Base-by-base conservation (phyloP, 2,329 filamentous ascomycete genomes). In the Chaetomium globosum region DNA sequence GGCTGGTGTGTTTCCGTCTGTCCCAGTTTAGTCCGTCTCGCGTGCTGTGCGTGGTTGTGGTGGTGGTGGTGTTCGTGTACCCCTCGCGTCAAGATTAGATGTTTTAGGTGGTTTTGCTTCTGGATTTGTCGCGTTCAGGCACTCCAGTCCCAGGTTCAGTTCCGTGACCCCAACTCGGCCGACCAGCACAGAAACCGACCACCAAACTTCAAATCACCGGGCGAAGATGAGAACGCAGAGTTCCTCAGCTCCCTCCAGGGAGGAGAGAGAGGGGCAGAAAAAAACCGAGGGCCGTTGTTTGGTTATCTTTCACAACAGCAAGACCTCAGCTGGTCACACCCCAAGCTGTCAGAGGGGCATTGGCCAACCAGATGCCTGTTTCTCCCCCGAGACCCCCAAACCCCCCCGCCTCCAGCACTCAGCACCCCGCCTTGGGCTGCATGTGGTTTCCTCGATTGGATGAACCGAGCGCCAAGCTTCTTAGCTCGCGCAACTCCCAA, bases 311-410 rank as follows among this genome's bases (percentile, higher is more conserved):
- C 30, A 23, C 19, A 19, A 19, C 48, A 19, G 28, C 52, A 6
- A 2, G 9, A 21, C 33, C 6, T 8, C n/a, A 28, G 58, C 52
- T 12, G 63, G 57, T 65, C 62, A 48, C 59, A 43, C 59, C 31
- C 21, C 33, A n/a, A 48, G 26, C 9, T 51, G 26, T 49, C 16
- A 36, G 61, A 43, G 65, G 59, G 61, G 58, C 54, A 62, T 56
- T 59, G 43, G 28, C 65, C 65, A 67, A 65, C 54, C 65, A 57
- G 26, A 39, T 9, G 4, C 9, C 39, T 43, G 39, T 43, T 43
- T 43, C 39, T 16, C 39, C 39, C 39, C 55, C 23, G 31, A 53
- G 31, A 30, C 19, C 58, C 31, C 59, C 61, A 51, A 58, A 19
- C 12, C 52, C 43, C 55, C 64, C 63, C 63, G 63, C 63, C 49